Evolutionary conservation across 1,284 basidiomycete genomes (phyloP).

Genomic region (Salmacisia buchloeana): DNA sequence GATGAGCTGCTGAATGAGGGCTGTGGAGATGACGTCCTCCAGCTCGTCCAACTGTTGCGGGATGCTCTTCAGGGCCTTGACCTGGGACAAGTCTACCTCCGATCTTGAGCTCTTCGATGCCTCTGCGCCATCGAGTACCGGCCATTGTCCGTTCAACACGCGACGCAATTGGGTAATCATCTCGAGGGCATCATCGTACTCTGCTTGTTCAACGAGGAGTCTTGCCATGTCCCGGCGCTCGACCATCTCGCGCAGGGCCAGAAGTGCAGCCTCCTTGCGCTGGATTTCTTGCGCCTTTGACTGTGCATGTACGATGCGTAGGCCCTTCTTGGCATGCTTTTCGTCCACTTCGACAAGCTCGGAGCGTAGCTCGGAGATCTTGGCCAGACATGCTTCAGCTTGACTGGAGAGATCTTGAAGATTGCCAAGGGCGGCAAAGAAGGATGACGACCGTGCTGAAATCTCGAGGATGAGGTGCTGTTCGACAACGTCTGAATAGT

Average conservation of each 20-base stretch:
- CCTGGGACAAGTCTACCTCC: slow-evolving; percentile 13
- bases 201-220: slow-evolving; percentile 37
- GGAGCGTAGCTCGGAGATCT: slow-evolving; percentile 67
- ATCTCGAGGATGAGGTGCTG: slow-evolving; percentile 92
- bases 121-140: not conserved
- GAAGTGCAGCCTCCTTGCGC: slow-evolving; percentile 21
- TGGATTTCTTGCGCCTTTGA: slow-evolving; percentile 30
- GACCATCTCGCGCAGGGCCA: slow-evolving; percentile 24
- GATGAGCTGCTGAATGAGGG: slow-evolving; percentile 60
- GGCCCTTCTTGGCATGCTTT: slow-evolving; percentile 54
- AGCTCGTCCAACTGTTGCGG: slow-evolving; percentile 34
- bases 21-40: slow-evolving; percentile 23
- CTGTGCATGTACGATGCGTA: slow-evolving; percentile 28
- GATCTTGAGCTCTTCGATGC: not conserved
- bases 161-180: slow-evolving; percentile 15
- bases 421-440: slow-evolving; percentile 93
- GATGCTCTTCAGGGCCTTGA: slow-evolving; percentile 20
- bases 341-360: slow-evolving; percentile 73
- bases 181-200: slow-evolving; percentile 44
- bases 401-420: slow-evolving; percentile 85
- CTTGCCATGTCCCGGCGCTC: slow-evolving; percentile 36
- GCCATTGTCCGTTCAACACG: not conserved
- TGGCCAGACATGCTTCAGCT: slow-evolving; percentile 71
- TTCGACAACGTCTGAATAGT: slow-evolving; percentile 89
- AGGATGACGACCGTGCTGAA: slow-evolving; percentile 78